phyloP scores from a whole-genome alignment of 169 alveolate genomes.

The Nephromyces sp. region DNA sequence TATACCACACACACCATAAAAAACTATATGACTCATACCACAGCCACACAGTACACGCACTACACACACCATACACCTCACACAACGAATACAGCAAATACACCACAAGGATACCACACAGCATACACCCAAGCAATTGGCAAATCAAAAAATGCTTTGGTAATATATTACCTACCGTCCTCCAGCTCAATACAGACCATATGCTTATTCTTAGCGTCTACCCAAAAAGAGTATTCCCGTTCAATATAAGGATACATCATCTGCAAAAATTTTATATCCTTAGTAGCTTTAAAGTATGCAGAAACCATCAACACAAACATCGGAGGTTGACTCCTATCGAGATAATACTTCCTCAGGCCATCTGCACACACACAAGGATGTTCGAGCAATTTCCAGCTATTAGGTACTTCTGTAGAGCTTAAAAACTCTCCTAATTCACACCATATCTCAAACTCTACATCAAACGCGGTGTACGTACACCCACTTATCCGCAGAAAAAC shows the following conservation, averaged over 20 bases:
- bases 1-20: too few species aligned
- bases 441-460: too few species aligned
- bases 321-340: conserved; percentile 37
- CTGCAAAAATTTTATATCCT: background rate
- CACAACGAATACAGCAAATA: too few species aligned
- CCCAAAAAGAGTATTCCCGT: background rate
- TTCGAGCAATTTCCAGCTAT: background rate
- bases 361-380: background rate
- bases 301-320: conserved; percentile 24
- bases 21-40: too few species aligned
- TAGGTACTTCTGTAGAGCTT: too few species aligned
- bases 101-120: too few species aligned
- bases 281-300: conserved; percentile 16
- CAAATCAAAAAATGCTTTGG: background rate
- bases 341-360: conserved; percentile 35
- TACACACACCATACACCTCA: too few species aligned
- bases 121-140: too few species aligned
- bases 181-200: background rate
- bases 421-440: too few species aligned
- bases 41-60: too few species aligned
- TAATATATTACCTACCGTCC: background rate
- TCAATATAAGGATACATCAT: background rate
- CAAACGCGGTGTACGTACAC: too few species aligned
- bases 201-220: background rate
- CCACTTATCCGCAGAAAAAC: too few species aligned